Conservation (phyloP, 129 eudicot genomes). For the Centaurea solstitialis region DNA sequence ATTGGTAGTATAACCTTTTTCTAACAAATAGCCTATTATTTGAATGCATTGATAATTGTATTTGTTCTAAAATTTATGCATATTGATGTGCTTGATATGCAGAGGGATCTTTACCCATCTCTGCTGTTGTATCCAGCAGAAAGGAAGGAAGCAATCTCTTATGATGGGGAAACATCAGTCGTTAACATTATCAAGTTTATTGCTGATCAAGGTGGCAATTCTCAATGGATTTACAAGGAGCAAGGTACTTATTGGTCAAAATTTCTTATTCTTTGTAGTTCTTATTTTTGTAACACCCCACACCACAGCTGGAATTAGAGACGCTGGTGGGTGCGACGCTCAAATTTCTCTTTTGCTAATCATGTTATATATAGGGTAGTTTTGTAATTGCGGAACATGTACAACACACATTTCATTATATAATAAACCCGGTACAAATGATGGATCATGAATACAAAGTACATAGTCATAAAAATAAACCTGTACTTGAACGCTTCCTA, state of each 20-base stretch:
- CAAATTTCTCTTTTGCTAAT: not conserved
- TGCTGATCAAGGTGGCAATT: constrained; percentile 60
- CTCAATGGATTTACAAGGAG: constrained; percentile 51
- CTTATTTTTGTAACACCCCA: not conserved
- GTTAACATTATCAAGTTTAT: constrained; percentile 64
- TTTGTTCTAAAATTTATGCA: not conserved
- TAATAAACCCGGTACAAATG: not conserved
- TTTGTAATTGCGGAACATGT: not conserved
- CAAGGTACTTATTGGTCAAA: constrained; percentile 39
- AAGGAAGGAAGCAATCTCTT: constrained; percentile 59
- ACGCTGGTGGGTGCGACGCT: not conserved
- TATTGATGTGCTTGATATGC: constrained; percentile 32
- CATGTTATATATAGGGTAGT: not conserved
- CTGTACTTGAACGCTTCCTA: not conserved
- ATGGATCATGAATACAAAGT: not conserved
- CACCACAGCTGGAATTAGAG: not conserved
- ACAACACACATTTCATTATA: not conserved
- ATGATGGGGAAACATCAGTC: constrained; percentile 70
- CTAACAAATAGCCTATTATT: constrained; percentile 6
- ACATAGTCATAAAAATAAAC: too few relatives aligned
- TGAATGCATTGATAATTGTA: constrained; percentile 8
- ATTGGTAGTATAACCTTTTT: not conserved
- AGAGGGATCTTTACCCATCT: constrained; percentile 88
- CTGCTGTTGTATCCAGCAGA: constrained; percentile 85
- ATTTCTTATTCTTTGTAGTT: not conserved